phyloP scores from a whole-genome alignment of 2,329 filamentous ascomycete species.

The Drechslerella dactyloides region DNA sequence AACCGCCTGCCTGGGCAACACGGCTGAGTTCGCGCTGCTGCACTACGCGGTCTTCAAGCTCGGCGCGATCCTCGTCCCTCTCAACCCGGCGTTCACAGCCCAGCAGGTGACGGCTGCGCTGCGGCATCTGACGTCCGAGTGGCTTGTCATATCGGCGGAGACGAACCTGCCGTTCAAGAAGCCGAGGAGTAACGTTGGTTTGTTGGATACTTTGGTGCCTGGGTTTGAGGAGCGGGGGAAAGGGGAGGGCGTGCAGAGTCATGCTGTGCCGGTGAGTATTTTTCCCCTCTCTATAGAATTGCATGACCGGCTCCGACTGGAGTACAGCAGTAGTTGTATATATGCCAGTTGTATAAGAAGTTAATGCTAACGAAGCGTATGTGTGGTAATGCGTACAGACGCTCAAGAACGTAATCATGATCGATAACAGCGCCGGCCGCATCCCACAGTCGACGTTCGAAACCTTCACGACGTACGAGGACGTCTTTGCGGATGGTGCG shows the following conservation, averaged over 20 bases:
- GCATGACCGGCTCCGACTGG: no score
- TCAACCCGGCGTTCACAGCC: slow-evolving; percentile 88
- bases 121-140: slow-evolving; percentile 72
- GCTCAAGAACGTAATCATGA: slow-evolving; percentile 72
- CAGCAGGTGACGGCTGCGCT: slow-evolving; percentile 79
- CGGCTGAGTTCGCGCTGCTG: slow-evolving; percentile 79
- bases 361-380: slow-evolving; percentile 61
- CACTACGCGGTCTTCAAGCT: slow-evolving; percentile 88
- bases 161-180: slow-evolving; percentile 77
- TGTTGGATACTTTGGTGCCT: slow-evolving; percentile 59
- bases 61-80: slow-evolving; percentile 88
- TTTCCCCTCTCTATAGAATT: slow-evolving; percentile 54
- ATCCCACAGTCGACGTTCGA: slow-evolving; percentile 60
- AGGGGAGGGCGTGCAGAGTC: slow-evolving; percentile 29
- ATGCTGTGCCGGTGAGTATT: slow-evolving; percentile 31
- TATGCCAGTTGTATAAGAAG: neutral
- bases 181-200: slow-evolving; percentile 58
- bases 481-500: slow-evolving; percentile 60
- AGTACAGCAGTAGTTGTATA: neutral
- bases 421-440: slow-evolving; percentile 74
- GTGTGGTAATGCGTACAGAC: slow-evolving; percentile 66
- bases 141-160: slow-evolving; percentile 84
- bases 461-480: slow-evolving; percentile 60
- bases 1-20: slow-evolving; percentile 85
- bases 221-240: slow-evolving; percentile 56